Conservation (phyloP, 2,329 filamentous ascomycete genomes). For the Rhinocladiella mackenziei region DNA sequence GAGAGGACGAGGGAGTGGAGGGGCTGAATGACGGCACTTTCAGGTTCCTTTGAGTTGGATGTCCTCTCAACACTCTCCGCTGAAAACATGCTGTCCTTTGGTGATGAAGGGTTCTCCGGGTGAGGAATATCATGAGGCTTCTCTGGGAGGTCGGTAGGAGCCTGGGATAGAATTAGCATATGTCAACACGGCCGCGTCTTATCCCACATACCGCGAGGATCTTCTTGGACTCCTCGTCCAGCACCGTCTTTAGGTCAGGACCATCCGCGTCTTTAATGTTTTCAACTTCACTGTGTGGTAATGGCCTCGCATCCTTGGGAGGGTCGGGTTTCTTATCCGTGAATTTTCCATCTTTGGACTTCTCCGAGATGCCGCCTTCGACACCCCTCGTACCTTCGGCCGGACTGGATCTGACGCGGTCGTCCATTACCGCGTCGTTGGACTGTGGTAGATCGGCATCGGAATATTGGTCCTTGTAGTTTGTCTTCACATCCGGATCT, state of each 20-base stretch:
- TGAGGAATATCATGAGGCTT: slow-evolving; percentile 71
- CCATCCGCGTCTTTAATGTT: slow-evolving; percentile 51
- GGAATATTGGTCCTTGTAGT: slow-evolving; percentile 35
- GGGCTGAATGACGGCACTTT: slow-evolving; percentile 61
- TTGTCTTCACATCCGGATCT: slow-evolving; percentile 33
- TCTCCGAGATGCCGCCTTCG: slow-evolving; percentile 83
- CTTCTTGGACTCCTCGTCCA: slow-evolving; percentile 45
- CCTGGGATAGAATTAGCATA: slow-evolving; percentile 49
- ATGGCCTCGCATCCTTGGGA: slow-evolving; percentile 78
- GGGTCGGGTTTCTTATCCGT: slow-evolving; percentile 71
- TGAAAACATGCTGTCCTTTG: slow-evolving; percentile 62
- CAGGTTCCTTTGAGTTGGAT: slow-evolving; percentile 31
- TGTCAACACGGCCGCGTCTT: background rate
- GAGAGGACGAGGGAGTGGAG: slow-evolving; percentile 87
- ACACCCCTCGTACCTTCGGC: slow-evolving; percentile 85
- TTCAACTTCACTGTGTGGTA: slow-evolving; percentile 76
- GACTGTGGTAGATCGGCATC: slow-evolving; percentile 48
- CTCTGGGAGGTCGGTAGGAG: slow-evolving; percentile 74
- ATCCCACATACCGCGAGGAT: slow-evolving; percentile 51
- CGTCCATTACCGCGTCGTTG: slow-evolving; percentile 86
- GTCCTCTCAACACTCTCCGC: slow-evolving; percentile 37
- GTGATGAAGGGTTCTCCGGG: slow-evolving; percentile 61
- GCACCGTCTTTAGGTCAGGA: slow-evolving; percentile 33
- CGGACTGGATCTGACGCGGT: slow-evolving; percentile 68
- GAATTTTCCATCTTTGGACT: slow-evolving; percentile 71